Evolutionary conservation across 2,329 filamentous ascomycete species (phyloP).

Genomic region (Cytospora mali): DNA sequence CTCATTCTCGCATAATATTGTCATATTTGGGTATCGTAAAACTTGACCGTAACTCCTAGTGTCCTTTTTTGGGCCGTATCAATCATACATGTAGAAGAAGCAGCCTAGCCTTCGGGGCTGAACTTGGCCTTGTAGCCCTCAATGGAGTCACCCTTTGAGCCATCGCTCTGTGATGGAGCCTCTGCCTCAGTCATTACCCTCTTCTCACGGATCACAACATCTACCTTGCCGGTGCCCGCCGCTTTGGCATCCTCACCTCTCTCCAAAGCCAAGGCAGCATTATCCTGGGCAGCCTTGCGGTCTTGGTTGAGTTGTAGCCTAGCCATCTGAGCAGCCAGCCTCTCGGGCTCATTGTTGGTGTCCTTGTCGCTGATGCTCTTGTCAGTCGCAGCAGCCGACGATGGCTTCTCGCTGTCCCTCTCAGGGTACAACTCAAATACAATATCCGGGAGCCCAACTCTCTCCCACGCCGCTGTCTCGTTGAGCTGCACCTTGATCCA

Average conservation of each 20-base stretch:
- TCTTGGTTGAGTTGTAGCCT: constrained; percentile 50
- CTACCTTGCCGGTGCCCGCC: constrained; percentile 40
- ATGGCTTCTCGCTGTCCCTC: constrained; percentile 55
- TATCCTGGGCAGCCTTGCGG: constrained; percentile 43
- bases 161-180: constrained; percentile 40
- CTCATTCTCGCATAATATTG: background rate
- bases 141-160: constrained; percentile 42
- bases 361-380: constrained; percentile 3
- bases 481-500: constrained; percentile 88
- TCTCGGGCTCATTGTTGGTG: constrained; percentile 25
- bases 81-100: background rate
- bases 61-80: constrained; percentile 11
- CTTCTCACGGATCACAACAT: constrained; percentile 57
- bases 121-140: constrained; percentile 55
- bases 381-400: background rate
- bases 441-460: constrained; percentile 60
- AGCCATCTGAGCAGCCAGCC: constrained; percentile 41
- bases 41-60: constrained; percentile 21
- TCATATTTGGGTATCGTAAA: constrained; percentile 24
- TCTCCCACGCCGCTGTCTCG: constrained; percentile 83
- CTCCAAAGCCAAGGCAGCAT: constrained; percentile 53
- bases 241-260: constrained; percentile 42
- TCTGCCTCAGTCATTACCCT: constrained; percentile 43
- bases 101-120: constrained; percentile 32
- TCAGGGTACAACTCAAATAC: constrained; percentile 63